phyloP scores from a whole-genome alignment of 495 filamentous ascomycete genomes.

The Chaetomium tenue region DNA sequence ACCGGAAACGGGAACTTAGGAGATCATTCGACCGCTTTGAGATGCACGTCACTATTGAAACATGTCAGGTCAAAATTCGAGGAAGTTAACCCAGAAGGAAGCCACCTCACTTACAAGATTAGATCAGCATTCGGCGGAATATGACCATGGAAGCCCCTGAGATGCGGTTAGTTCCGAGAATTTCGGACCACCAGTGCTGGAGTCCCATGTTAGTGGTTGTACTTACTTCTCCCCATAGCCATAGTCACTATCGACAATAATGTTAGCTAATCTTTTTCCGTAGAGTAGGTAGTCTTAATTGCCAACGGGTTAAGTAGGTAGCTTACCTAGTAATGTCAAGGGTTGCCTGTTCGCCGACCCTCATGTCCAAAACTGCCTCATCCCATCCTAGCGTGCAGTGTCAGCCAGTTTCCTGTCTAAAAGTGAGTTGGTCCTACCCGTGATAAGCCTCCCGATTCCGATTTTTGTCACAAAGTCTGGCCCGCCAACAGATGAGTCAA shows the following conservation, averaged over 20 bases:
- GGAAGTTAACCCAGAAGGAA: background rate
- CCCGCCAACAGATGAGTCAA: conserved; percentile 71
- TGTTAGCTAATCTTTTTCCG: background rate
- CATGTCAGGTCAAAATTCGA: conserved; percentile 15
- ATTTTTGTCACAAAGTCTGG: conserved; percentile 66
- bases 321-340: conserved; percentile 73
- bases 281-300: background rate
- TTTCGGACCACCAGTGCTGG: too few relatives aligned
- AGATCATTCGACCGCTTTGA: conserved; percentile 41
- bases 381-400: conserved; percentile 66
- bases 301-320: background rate
- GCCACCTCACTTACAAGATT: conserved; percentile 50
- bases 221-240: conserved; percentile 75
- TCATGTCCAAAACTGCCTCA: conserved; percentile 77
- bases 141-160: conserved; percentile 64
- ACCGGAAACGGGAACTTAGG: background rate
- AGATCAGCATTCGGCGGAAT: conserved; percentile 56
- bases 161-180: background rate
- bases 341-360: conserved; percentile 73
- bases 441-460: conserved; percentile 74
- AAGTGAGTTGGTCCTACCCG: conserved; percentile 50
- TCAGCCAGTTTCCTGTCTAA: conserved; percentile 16
- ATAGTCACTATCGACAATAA: conserved; percentile 58
- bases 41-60: conserved; percentile 49
- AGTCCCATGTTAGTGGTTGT: background rate